phyloP scores from a whole-genome alignment of 176 grass and related monocot species.

The Triticum timopheevii region DNA sequence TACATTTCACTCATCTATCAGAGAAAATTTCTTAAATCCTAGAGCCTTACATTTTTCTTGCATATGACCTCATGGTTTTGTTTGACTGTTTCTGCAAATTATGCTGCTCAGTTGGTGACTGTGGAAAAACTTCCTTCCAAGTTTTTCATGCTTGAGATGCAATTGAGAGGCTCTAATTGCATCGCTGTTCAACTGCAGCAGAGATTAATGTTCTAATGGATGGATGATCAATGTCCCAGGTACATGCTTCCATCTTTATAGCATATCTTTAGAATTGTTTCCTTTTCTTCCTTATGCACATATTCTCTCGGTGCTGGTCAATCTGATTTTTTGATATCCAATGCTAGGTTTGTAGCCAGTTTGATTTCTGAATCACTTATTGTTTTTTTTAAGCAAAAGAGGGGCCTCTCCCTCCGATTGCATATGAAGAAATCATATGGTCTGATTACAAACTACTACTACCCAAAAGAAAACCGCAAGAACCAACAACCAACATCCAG shows the following conservation, averaged over 20 bases:
- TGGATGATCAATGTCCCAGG: not conserved
- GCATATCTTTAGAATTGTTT: not conserved
- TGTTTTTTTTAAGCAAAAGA: too few relatives aligned
- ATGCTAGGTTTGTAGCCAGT: not conserved
- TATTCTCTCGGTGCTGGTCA: not conserved
- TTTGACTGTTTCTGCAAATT: conserved; percentile 7
- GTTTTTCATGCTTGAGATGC: conserved; percentile 10
- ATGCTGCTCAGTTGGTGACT: not conserved
- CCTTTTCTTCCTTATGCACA: not conserved
- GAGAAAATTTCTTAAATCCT: conserved; percentile 11
- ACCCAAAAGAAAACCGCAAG: too few relatives aligned
- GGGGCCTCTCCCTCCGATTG: too few relatives aligned
- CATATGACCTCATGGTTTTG: conserved; percentile 18
- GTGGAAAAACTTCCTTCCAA: not conserved
- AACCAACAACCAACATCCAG: too few relatives aligned
- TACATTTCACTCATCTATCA: conserved; percentile 45
- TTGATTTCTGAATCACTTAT: not conserved
- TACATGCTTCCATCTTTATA: not conserved
- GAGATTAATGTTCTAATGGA: conserved; percentile 6
- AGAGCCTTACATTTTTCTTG: not conserved
- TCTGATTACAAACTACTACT: too few relatives aligned
- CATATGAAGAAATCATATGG: too few relatives aligned
- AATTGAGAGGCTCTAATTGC: not conserved
- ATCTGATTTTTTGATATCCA: not conserved
- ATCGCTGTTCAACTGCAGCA: not conserved